A percentile compares a stretch with the other conserved stretches of the same genome.
These are phyloP conservation scores for Clarkia xantiana DNA, from an alignment of 345 rosid species.

Conservation along the genomic window DNA sequence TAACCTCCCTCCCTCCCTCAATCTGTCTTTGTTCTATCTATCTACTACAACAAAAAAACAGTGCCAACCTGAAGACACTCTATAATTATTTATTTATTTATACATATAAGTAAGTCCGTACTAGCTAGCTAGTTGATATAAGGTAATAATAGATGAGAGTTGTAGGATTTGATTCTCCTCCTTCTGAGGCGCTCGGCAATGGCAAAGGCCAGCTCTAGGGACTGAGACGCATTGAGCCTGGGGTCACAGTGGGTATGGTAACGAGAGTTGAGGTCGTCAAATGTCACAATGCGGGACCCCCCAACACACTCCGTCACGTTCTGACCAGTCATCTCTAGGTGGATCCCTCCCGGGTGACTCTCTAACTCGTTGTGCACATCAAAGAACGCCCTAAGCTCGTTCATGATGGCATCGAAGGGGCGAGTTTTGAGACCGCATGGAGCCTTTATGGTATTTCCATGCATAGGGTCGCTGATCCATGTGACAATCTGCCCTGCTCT, in stretches of 20 bases:
- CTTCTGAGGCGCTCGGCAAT: conserved; percentile 60
- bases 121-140: no score
- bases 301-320: conserved; percentile 69
- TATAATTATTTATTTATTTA: no score
- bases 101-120: no score
- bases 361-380: conserved; percentile 71
- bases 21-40: no score
- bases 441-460: conserved; percentile 92
- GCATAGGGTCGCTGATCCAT: conserved; percentile 97
- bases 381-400: conserved; percentile 56
- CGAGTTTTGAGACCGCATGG: conserved; percentile 96
- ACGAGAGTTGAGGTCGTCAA: conserved; percentile 54
- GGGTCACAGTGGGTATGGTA: conserved; percentile 63
- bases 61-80: no score
- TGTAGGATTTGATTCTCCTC: conserved; percentile 27
- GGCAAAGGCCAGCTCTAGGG: conserved; percentile 56
- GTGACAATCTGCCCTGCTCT: conserved; percentile 74
- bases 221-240: conserved; percentile 57
- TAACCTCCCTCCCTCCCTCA: no score
- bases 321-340: conserved; percentile 60
- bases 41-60: no score
- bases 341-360: conserved; percentile 61
- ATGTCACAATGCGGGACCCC: conserved; percentile 52
- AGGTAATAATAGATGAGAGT: neutral
- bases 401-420: conserved; percentile 80